Conservation (phyloP, 108 stramenopile genomes). For the Hondaea fermentalgiana region DNA sequence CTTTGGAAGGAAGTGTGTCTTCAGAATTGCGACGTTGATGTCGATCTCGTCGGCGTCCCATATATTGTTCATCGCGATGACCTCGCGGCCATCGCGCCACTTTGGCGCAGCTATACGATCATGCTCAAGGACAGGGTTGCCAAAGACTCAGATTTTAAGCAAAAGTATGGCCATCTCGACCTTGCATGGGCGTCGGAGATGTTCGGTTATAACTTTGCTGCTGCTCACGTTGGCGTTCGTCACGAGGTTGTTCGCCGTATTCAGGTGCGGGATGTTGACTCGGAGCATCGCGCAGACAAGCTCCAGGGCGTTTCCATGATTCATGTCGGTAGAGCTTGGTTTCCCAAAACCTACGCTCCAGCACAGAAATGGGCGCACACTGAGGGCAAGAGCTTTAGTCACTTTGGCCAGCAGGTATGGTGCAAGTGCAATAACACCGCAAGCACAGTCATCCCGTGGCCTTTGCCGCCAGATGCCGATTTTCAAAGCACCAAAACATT, state of each 20-base stretch:
- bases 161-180: not conserved
- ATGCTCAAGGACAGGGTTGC: not conserved
- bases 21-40: not conserved
- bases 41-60: not conserved
- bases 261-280: slow-evolving; percentile 10
- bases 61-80: slow-evolving; percentile 17
- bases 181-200: not conserved
- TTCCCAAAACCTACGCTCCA: not conserved
- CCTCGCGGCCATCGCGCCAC: not conserved
- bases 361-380: not conserved
- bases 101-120: not conserved
- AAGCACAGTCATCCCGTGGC: not conserved
- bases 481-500: not conserved
- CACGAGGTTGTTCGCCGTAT: not conserved
- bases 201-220: slow-evolving; percentile 7
- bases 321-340: slow-evolving; percentile 11
- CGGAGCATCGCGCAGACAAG: not conserved
- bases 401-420: slow-evolving; percentile 7
- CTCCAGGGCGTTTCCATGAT: not conserved
- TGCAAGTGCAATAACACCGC: slow-evolving; percentile 21
- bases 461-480: not conserved
- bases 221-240: not conserved
- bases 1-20: not conserved
- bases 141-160: not conserved
- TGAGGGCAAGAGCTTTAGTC: not conserved